A percentile compares a stretch with the other conserved stretches of the same genome.
phyloP scores from a whole-genome alignment of 75 land plant genomes.

The Picea glauca region DNA sequence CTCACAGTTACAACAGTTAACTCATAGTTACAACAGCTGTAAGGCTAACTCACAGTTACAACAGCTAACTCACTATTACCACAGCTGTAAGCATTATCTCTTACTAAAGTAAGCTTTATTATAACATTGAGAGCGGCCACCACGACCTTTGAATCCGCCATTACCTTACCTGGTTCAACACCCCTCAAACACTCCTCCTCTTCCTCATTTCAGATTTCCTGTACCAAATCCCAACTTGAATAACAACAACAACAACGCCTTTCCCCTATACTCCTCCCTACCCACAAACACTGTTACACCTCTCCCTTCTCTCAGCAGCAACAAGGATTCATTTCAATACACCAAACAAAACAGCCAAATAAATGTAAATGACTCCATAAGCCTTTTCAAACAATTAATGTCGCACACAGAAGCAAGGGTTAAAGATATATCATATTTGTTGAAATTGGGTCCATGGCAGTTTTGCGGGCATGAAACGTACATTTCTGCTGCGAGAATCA shows the following conservation, averaged over 20 bases:
- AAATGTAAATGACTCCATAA: neutral
- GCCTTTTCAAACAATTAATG: constrained; percentile 4
- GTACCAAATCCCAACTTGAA: neutral
- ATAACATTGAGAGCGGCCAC: too few species aligned
- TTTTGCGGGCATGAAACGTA: too few species aligned
- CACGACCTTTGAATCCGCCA: neutral
- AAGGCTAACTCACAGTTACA: too few species aligned
- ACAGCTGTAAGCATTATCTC: too few species aligned
- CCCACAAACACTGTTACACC: neutral
- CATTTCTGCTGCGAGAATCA: too few species aligned
- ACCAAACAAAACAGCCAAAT: neutral
- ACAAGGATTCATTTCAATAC: neutral
- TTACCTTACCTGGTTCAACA: neutral
- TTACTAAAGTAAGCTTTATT: too few species aligned
- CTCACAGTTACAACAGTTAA: too few species aligned
- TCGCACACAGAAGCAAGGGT: constrained; percentile 2
- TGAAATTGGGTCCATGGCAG: neutral
- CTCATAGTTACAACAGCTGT: too few species aligned
- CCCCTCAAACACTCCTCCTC: neutral
- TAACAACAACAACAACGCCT: neutral
- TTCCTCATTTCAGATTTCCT: neutral
- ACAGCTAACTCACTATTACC: too few species aligned
- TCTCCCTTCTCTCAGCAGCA: neutral
- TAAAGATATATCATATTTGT: neutral
- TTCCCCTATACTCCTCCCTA: neutral